Base-by-base conservation (phyloP, 164 flowering plant species). In the Stephania japonica region DNA sequence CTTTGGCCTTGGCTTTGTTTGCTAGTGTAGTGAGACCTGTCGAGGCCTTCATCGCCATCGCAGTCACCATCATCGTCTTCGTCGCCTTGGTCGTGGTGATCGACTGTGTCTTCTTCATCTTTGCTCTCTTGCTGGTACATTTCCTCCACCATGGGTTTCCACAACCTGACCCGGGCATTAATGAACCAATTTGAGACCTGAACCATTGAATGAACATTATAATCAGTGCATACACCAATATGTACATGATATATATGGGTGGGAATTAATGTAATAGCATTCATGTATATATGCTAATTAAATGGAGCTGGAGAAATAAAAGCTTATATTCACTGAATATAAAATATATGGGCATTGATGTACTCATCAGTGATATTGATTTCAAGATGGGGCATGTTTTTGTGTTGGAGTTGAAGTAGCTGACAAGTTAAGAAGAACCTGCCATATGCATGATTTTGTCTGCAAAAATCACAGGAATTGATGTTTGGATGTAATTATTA, bases 81-180 rank as follows among this genome's bases (percentile, higher is more conserved):
- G 12, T 77, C 85, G 24, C 83, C 87, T 75, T 87, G 38, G 38
- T 32, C 2, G 38, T 32, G 38, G 38, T 32, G 38, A 32, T 32
- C 38, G 38, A 32, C 38, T 32, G 38, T 32, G 38, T 32, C 82
- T 65, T 16, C 78, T 16, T 77, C 85, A 26, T 84, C 87, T 75
- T 87, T 86, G 72, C 82, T 69, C 42, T 92, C 98, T 72, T 87
- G 91, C 61, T 86, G 90, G 81, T 92, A 91, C 91, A 92, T 92
- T 24, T 92, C 96, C 75, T 92, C 98, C 42, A 92, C 94, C 98
- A 92, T 92, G 78, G 98, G 98, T 83, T 92, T 92, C 98, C 98
- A 92, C 85, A 92, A 82, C 77, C 98, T 81, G 44, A 92, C 97
- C 81, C 97, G 87, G 6, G 97, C 97, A 85, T 92, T 92, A 67